Evolutionary conservation across 116 monocot genomes (phyloP), one percentile per base, ranked within the genome.

Genomic region (Papilionanthe hybrid): DNA sequence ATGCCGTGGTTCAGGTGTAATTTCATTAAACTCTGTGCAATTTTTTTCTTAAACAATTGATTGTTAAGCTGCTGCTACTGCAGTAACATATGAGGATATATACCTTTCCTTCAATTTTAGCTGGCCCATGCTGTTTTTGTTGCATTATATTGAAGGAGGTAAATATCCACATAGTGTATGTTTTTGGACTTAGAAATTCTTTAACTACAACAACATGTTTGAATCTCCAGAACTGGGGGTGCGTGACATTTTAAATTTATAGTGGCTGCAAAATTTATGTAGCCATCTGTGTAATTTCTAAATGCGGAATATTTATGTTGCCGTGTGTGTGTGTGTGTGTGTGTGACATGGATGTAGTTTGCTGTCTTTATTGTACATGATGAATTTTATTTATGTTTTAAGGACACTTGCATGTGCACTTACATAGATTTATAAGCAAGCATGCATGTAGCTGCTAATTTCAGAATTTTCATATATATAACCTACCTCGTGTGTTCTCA

Each of bases 1-100:
- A 98, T 84, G 85, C 90, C 5, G 85, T 98, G 82, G 82, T 98
- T 82, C 98, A 98, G 94, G 94, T 98, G 81, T 72, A 32, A 30
- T 41, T 68, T 43, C 11, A 60, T 37, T 22, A 44, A 73, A 20
- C 44, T 73, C 32, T 44, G 1, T 6, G 0, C 19, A n/a, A 32
- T 53, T 78, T 18, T 29, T 55, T 49, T 0, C 73, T 3, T 29
- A 9, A 32, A 15, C 55, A 44, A 45, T 76, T 65, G 17, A 72
- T 74, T 37, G 15, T 69, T n/a, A 19, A 42, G 27, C 9, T 60
- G 73, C 9, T 73, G 42, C 73, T 23, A 19, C 44, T 11, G 17
- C 37, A 32, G 15, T 23, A 76, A 17, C 53, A 53, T 63, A 7
- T 63, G 25, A 63, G 22, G 7, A 22, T 1, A 63, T 11, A 22